Conservation (phyloP, 192 early-diverging fungal genomes). For the Irineochytrium annulatum region DNA sequence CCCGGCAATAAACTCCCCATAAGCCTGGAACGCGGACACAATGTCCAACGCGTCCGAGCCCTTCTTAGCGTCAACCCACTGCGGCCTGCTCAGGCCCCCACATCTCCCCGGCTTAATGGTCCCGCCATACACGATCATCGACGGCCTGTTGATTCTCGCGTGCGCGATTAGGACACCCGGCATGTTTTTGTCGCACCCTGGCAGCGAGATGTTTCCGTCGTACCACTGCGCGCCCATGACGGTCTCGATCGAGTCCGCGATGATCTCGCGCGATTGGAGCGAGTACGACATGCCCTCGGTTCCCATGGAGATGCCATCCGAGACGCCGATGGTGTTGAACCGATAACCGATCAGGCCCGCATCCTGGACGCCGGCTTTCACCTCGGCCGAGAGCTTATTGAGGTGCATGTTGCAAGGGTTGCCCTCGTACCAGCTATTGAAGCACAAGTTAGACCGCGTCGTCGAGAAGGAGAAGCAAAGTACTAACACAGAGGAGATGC, state of each 20-base stretch:
- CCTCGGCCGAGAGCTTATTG: conserved; percentile 74
- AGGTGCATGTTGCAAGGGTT: conserved; percentile 99
- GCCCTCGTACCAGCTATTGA: conserved; percentile 87
- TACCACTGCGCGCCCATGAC: conserved; percentile 98
- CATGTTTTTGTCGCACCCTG: conserved; percentile 91
- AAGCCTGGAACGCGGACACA: conserved; percentile 95
- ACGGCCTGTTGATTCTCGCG: conserved; percentile 92
- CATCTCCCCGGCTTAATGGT: conserved; percentile 80
- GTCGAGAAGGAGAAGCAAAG: neutral
- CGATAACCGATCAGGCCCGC: conserved; percentile 90
- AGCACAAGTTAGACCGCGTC: neutral
- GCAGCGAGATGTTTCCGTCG: conserved; percentile 96
- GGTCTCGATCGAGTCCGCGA: conserved; percentile 99
- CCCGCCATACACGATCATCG: conserved; percentile 97
- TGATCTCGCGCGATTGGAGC: conserved; percentile 93
- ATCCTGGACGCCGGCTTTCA: conserved; percentile 89
- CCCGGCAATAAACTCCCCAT: conserved; percentile 90
- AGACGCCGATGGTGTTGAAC: conserved; percentile 98
- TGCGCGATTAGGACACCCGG: conserved; percentile 96
- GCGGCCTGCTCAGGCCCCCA: conserved; percentile 59
- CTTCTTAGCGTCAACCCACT: neutral
- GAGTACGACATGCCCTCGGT: conserved; percentile 96
- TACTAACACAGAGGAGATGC: conserved; percentile 90
- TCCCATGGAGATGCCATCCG: conserved; percentile 96
- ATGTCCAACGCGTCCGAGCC: conserved; percentile 63